These are phyloP conservation scores for Meyerozyma athensensis DNA, from an alignment of 1,139 yeast species.

Conservation along the genomic window DNA sequence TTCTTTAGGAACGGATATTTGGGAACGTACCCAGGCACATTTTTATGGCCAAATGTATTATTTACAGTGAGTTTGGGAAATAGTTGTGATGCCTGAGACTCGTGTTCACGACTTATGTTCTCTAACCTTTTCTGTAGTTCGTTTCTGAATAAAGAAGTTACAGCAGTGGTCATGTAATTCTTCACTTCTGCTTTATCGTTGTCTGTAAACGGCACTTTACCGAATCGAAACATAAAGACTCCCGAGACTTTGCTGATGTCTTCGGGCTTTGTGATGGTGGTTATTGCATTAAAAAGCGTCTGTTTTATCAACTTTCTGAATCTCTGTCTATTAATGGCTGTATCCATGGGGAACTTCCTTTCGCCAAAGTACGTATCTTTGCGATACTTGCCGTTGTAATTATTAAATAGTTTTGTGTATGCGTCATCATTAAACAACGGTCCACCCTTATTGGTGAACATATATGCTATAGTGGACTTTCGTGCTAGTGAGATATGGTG, in stretches of 20 bases:
- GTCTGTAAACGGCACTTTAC: conserved; percentile 9
- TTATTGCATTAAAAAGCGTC: conserved; percentile 19
- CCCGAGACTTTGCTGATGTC: conserved; percentile 26
- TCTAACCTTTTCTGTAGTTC: background rate
- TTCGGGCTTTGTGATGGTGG: conserved; percentile 9
- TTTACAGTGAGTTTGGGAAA: background rate
- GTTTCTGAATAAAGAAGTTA: background rate
- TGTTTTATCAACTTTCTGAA: conserved; percentile 25
- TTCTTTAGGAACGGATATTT: conserved; percentile 20
- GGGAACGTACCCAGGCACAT: conserved; percentile 14
- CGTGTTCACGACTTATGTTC: background rate
- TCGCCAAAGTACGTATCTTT: conserved; percentile 20
- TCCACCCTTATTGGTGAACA: conserved; percentile 28
- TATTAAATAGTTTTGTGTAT: conserved; percentile 19
- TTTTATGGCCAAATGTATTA: background rate
- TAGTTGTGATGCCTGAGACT: background rate
- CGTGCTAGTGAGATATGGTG: conserved; percentile 27
- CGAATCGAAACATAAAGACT: conserved; percentile 14
- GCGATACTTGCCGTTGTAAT: conserved; percentile 27
- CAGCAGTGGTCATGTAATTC: background rate
- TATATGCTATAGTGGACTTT: conserved; percentile 38
- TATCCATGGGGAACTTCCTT: conserved; percentile 25
- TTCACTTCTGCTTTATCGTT: background rate
- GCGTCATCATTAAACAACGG: conserved; percentile 23
- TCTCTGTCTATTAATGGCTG: conserved; percentile 31